Conservation (phyloP, 1,284 basidiomycete genomes). For the Puccinia novopanici region DNA sequence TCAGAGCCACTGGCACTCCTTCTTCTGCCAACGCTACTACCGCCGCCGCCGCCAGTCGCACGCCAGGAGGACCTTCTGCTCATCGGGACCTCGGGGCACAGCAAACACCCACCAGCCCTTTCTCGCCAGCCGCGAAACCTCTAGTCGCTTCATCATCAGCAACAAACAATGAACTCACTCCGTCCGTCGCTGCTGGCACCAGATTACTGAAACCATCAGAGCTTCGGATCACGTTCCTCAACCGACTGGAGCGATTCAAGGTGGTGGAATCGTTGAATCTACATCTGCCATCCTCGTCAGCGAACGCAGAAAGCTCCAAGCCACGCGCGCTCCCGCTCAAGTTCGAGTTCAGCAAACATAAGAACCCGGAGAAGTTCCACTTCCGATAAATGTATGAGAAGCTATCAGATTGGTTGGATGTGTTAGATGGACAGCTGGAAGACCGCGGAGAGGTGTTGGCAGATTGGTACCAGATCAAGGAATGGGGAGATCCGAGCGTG, state of each 20-base stretch:
- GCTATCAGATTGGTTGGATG: conserved; percentile 77
- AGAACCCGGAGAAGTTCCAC: conserved; percentile 16
- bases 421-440: conserved; percentile 79
- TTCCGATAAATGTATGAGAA: conserved; percentile 92
- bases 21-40: neutral
- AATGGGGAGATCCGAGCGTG: conserved; percentile 69
- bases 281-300: conserved; percentile 24
- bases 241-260: conserved; percentile 42
- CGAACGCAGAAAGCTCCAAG: neutral
- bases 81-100: neutral
- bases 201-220: conserved; percentile 27
- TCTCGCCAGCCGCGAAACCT: conserved; percentile 2
- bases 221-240: conserved; percentile 29
- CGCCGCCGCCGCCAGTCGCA: too few species aligned
- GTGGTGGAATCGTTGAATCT: conserved; percentile 23
- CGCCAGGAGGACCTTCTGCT: neutral
- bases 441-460: conserved; percentile 73
- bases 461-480: conserved; percentile 69
- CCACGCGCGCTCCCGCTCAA: neutral
- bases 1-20: neutral
- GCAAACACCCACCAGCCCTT: neutral
- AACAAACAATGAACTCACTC: conserved; percentile 5
- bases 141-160: neutral
- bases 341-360: conserved; percentile 8
- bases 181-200: neutral